Percentiles rank a stretch among this genome's conserved stretches.
Evolutionary conservation across 2,329 filamentous ascomycete species (phyloP).

Genomic region (Aspergillus ochraceus): DNA sequence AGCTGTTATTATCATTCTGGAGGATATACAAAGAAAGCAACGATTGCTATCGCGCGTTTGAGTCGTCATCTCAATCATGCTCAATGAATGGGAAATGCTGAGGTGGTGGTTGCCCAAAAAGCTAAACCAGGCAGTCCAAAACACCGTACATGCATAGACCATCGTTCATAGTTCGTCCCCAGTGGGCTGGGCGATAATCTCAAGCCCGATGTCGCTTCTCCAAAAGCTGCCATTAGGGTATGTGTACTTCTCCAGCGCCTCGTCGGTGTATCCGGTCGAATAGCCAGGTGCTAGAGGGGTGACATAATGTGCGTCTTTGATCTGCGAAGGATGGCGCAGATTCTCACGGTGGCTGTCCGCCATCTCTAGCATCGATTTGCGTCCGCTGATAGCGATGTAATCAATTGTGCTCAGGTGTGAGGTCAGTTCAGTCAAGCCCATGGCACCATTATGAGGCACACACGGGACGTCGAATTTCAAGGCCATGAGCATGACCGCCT

Average conservation of each 20-base stretch:
- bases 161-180: neutral
- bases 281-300: neutral
- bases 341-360: neutral
- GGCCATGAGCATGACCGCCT: neutral
- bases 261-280: neutral
- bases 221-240: neutral
- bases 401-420: neutral
- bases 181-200: constrained; percentile 1
- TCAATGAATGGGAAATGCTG: neutral
- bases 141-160: neutral
- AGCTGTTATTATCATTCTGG: neutral
- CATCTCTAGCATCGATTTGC: neutral
- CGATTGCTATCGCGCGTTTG: neutral
- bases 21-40: neutral
- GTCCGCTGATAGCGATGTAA: neutral
- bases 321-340: neutral
- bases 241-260: neutral
- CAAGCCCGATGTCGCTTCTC: neutral
- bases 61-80: neutral
- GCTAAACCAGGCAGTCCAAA: neutral
- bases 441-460: neutral
- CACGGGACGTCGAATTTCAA: neutral
- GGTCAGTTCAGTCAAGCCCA: neutral
- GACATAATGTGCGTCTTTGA: neutral
- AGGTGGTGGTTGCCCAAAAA: neutral